Percentiles rank a stretch among this genome's conserved stretches.
phyloP scores from a whole-genome alignment of 768 basidiomycete species.

The Collybia nuda region DNA sequence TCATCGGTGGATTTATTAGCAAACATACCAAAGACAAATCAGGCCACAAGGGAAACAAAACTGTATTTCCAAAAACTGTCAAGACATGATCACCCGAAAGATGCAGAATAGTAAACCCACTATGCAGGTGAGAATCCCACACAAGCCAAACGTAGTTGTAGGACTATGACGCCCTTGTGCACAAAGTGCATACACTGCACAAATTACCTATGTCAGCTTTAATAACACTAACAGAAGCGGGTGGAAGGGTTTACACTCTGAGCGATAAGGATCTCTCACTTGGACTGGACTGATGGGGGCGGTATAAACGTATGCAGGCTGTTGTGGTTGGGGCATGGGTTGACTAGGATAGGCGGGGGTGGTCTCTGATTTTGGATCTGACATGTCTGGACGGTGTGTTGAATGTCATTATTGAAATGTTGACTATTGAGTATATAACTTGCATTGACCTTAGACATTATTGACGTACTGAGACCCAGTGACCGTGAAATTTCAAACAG shows the following conservation, averaged over 20 bases:
- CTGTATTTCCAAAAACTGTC: conserved; percentile 5
- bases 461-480: too few species aligned
- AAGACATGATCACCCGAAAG: not conserved
- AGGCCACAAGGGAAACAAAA: conserved; percentile 24
- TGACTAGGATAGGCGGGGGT: not conserved
- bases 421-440: too few species aligned
- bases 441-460: too few species aligned
- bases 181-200: conserved; percentile 23
- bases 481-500: too few species aligned
- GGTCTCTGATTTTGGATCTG: too few species aligned
- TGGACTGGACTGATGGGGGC: conserved; percentile 10
- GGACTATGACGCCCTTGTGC: conserved; percentile 22
- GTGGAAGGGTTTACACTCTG: conserved; percentile 15
- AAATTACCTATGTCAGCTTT: conserved; percentile 3
- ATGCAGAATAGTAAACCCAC: conserved; percentile 9
- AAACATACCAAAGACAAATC: conserved; percentile 23
- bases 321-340: conserved; percentile 6
- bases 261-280: conserved; percentile 23
- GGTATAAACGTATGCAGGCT: not conserved
- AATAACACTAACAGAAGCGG: not conserved
- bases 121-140: conserved; percentile 27
- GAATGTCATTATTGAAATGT: too few species aligned
- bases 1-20: too few species aligned
- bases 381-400: too few species aligned
- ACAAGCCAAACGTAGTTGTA: conserved; percentile 22